Evolutionary conservation across 306 rosid species (phyloP).

Genomic region (Sechiopsis laciniata): DNA sequence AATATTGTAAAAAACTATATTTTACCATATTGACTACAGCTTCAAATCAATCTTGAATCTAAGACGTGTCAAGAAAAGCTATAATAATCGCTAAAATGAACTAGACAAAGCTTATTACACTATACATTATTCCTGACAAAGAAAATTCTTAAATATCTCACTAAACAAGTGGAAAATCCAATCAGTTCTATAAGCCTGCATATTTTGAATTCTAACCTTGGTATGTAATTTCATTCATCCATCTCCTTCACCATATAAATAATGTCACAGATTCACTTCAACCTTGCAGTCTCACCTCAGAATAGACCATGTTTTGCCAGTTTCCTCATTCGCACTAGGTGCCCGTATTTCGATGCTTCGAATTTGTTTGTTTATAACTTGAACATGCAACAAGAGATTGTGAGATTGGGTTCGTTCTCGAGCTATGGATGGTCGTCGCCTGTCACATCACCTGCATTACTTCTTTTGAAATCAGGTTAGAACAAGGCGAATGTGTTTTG

Average conservation of each 20-base stretch:
- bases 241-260: neutral
- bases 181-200: slow-evolving; percentile 11
- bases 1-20: neutral
- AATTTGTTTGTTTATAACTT: neutral
- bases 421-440: slow-evolving; percentile 32
- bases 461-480: slow-evolving; percentile 21
- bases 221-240: neutral
- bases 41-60: slow-evolving; percentile 10
- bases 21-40: neutral
- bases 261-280: neutral
- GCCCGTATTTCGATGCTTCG: neutral
- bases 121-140: slow-evolving; percentile 18
- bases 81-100: neutral
- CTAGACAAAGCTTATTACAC: slow-evolving; percentile 5
- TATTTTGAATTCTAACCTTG: neutral
- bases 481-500: slow-evolving; percentile 3
- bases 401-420: neutral
- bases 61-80: neutral
- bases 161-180: slow-evolving; percentile 9
- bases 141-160: slow-evolving; percentile 16
- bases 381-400: neutral
- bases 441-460: slow-evolving; percentile 54
- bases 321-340: neutral
- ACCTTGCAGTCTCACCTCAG: neutral
- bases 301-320: neutral